Evolutionary conservation across 306 rosid species (phyloP).

Genomic region (Crataegus laevigata): DNA sequence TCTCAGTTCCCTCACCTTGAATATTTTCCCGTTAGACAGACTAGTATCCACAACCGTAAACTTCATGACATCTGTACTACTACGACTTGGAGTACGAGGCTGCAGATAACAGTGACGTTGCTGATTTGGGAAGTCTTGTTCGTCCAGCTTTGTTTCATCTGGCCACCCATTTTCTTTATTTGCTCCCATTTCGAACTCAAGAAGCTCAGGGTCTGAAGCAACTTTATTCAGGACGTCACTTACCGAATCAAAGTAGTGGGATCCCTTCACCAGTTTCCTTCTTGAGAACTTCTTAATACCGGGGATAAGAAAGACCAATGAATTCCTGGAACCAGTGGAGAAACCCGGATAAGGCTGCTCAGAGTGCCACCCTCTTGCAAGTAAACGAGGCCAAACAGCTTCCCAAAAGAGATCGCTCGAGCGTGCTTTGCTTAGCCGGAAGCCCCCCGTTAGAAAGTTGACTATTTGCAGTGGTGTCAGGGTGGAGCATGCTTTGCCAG

Average conservation of each 20-base stretch:
- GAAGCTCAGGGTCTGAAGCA: constrained; percentile 76
- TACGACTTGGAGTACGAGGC: constrained; percentile 53
- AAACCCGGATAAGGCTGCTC: constrained; percentile 67
- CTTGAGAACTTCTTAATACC: constrained; percentile 73
- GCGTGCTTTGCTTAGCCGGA: constrained; percentile 86
- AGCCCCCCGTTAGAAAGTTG: constrained; percentile 69
- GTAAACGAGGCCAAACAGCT: constrained; percentile 98
- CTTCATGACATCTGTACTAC: constrained; percentile 34
- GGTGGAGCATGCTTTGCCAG: constrained; percentile 69
- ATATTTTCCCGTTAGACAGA: constrained; percentile 33
- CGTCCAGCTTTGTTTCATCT: constrained; percentile 32
- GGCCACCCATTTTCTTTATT: constrained; percentile 35
- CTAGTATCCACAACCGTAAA: constrained; percentile 93
- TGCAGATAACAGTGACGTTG: constrained; percentile 80
- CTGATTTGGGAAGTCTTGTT: constrained; percentile 48
- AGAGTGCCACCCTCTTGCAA: constrained; percentile 96
- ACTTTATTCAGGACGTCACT: constrained; percentile 70
- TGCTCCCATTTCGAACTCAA: constrained; percentile 45
- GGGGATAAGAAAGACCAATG: constrained; percentile 80
- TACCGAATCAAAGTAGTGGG: constrained; percentile 71
- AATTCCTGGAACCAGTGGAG: constrained; percentile 39
- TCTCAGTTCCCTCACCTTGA: constrained; percentile 56
- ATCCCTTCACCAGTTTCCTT: constrained; percentile 66
- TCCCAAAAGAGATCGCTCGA: constrained; percentile 93
- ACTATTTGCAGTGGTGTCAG: constrained; percentile 64